phyloP scores from a whole-genome alignment of 1,284 basidiomycete species.

The Cutaneotrichosporon mucoides region DNA sequence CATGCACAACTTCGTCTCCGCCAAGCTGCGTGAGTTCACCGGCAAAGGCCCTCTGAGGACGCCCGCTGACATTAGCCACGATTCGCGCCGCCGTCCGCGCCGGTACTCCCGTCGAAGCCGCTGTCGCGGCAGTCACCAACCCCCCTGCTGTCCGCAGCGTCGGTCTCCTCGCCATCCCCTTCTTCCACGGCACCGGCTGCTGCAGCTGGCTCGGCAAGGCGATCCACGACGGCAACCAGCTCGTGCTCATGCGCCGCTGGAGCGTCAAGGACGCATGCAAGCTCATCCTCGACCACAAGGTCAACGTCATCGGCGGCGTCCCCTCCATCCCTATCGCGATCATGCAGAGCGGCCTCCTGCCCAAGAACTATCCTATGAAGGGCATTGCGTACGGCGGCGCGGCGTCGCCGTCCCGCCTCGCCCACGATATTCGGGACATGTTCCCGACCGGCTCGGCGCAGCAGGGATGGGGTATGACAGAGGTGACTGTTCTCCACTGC shows the following conservation, averaged over 20 bases:
- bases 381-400: slow-evolving; percentile 43
- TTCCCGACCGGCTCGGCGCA: slow-evolving; percentile 23
- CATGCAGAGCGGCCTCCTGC: slow-evolving; percentile 30
- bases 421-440: slow-evolving; percentile 24
- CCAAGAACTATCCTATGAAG: slow-evolving; percentile 23
- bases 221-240: slow-evolving; percentile 35
- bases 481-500: slow-evolving; percentile 43
- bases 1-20: slow-evolving; percentile 12
- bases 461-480: slow-evolving; percentile 44
- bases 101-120: background rate
- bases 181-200: slow-evolving; percentile 46
- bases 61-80: background rate
- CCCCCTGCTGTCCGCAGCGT: background rate
- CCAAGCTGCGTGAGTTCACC: slow-evolving; percentile 14
- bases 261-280: slow-evolving; percentile 31
- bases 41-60: background rate
- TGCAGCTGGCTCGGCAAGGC: slow-evolving; percentile 39
- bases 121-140: background rate
- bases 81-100: slow-evolving; percentile 7
- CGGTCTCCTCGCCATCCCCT: slow-evolving; percentile 37
- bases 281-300: slow-evolving; percentile 29
- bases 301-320: slow-evolving; percentile 42
- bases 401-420: slow-evolving; percentile 34
- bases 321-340: slow-evolving; percentile 39
- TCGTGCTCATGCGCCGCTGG: slow-evolving; percentile 40